A percentile compares a stretch with the other conserved stretches of the same genome.
These are phyloP conservation scores for Phytophthora brassicae DNA, from an alignment of 352 stramenopile genomes.

Conservation along the genomic window DNA sequence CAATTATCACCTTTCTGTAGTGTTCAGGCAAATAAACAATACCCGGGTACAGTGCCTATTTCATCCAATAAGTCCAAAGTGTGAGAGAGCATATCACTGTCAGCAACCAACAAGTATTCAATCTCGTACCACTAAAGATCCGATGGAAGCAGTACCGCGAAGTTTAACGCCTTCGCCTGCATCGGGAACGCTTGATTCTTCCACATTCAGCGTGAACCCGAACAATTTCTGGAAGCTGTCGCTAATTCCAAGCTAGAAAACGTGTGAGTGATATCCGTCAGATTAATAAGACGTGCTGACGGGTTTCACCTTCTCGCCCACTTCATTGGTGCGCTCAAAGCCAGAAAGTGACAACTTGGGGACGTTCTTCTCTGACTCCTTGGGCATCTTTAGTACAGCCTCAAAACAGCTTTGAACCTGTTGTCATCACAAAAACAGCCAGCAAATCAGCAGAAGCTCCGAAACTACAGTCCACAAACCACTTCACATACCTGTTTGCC, in stretches of 20 bases:
- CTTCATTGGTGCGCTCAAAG: slow-evolving; percentile 46
- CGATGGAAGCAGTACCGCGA: slow-evolving; percentile 54
- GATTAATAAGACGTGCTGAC: background rate
- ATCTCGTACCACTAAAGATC: slow-evolving; percentile 64
- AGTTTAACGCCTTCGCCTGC: slow-evolving; percentile 80
- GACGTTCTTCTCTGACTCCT: slow-evolving; percentile 28
- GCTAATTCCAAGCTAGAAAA: slow-evolving; percentile 29
- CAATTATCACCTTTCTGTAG: slow-evolving; percentile 68
- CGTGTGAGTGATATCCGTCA: background rate
- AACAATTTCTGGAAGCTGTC: slow-evolving; percentile 56
- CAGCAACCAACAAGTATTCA: background rate
- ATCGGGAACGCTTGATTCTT: slow-evolving; percentile 58
- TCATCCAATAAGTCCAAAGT: background rate
- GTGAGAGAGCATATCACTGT: background rate
- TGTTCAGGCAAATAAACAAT: slow-evolving; percentile 85
- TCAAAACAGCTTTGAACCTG: slow-evolving; percentile 61
- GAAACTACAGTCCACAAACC: background rate
- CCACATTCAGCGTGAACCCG: slow-evolving; percentile 73
- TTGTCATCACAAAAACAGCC: background rate
- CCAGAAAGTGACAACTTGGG: slow-evolving; percentile 69
- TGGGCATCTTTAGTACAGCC: slow-evolving; percentile 56
- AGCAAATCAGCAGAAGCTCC: background rate
- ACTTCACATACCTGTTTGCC: slow-evolving; percentile 46
- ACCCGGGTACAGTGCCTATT: slow-evolving; percentile 71
- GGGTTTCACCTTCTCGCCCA: slow-evolving; percentile 28